Base-by-base conservation (phyloP, 371 early-diverging fungal species). In the Nosema muscidifuracis region DNA sequence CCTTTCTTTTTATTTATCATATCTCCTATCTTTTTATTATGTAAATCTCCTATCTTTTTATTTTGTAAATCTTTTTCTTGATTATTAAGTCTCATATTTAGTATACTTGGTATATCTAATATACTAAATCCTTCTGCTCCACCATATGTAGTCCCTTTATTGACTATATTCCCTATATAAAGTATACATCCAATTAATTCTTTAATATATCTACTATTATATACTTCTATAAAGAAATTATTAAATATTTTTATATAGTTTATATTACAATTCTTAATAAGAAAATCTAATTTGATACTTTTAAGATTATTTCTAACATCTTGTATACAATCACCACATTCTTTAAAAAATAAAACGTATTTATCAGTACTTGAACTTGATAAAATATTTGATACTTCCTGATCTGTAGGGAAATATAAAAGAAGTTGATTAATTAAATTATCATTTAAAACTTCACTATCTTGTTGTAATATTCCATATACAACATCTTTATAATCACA, bases 401-500 rank as follows among this genome's bases (percentile, higher is more conserved):
- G 69, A 31, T 67, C 33, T 13, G 73, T 76, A 16, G 76, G 73
- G 26, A 79, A 65, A 50, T 79, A 73, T 20, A 65, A 55, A 53
- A 75, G 34, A 40, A 79, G 65, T 38, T 79, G 79, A n/a, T 73
- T 75, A 36, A 79, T 63, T 18, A 79, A 44, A 67, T 72, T 76
- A 18, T 79, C 79, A 68, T 76, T 69, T 12, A 53, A 24, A 24
- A 18, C 20, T 28, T 63, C 62, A 15, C 22, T 9, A 55, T 53
- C 50, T 0, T 68, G 6, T 10, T 47, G 20, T 10, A 72, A 16
- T 34, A 79, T 75, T 44, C 58, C 18, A 13, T 36, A 15, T 22
- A 58, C 26, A 22, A 79, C 57, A 24, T 71, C 64, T 24, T 62
- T 33, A 60, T 79, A 43, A 4, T 63, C 43, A 31, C 34, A 20